phyloP scores from a whole-genome alignment of 306 rosid genomes.

The Vicia faba region DNA sequence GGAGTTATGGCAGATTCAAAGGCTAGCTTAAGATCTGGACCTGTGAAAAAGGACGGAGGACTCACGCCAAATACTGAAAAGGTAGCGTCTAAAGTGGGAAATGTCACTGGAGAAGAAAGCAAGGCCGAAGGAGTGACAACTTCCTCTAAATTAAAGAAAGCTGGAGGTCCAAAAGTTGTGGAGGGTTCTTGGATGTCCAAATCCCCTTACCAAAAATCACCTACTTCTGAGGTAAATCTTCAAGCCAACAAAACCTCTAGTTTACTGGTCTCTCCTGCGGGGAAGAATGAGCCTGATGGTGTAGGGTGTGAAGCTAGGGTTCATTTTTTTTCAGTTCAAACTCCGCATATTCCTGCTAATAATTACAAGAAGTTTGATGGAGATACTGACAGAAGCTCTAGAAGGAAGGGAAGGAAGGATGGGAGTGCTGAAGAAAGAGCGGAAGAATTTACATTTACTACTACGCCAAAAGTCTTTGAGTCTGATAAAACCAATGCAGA shows the following conservation, averaged over 20 bases:
- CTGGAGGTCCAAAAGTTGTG: conserved; percentile 44
- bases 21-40: conserved; percentile 46
- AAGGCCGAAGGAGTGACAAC: conserved; percentile 46
- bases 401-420: conserved; percentile 53
- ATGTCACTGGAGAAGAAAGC: conserved; percentile 39
- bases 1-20: conserved; percentile 74
- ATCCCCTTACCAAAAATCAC: conserved; percentile 45
- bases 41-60: conserved; percentile 45
- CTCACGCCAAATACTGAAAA: conserved; percentile 49
- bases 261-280: conserved; percentile 49
- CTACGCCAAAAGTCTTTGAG: conserved; percentile 41
- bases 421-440: conserved; percentile 43
- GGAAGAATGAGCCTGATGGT: conserved; percentile 44
- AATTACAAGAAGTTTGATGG: conserved; percentile 49
- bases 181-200: conserved; percentile 57
- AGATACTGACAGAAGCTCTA: conserved; percentile 33
- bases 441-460: conserved; percentile 58
- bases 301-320: conserved; percentile 45
- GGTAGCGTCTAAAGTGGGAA: conserved; percentile 42
- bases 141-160: conserved; percentile 44
- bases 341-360: conserved; percentile 47
- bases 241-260: conserved; percentile 47
- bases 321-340: conserved; percentile 44
- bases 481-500: conserved; percentile 45
- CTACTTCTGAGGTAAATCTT: conserved; percentile 46